Base-by-base conservation (phyloP, 2,329 filamentous ascomycete genomes). In the Microdochium trichocladiopsis region DNA sequence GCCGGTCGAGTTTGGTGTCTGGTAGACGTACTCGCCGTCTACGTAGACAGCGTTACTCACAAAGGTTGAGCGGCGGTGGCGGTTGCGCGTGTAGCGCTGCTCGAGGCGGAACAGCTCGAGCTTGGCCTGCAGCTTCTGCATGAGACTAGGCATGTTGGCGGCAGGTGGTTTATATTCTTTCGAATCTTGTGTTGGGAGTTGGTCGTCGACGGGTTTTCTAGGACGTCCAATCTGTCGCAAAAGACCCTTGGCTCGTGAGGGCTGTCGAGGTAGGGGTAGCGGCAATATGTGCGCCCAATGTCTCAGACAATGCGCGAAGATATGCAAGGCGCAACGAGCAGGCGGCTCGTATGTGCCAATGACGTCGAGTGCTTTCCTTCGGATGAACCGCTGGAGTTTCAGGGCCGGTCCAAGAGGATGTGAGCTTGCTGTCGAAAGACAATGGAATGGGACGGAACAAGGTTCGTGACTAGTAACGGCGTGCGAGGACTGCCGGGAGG, bases 31-130 rank as follows among this genome's bases (percentile, higher is more conserved):
- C 75, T 96, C 93, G 71, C 92, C 94, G 67, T 97, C 90, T 58
- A 96, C 88, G 71, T 97, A 97, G 68, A 89, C 81, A 25, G 91
- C 93, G 63, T 90, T 91, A 65, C 88, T 91, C 65, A 88, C 84
- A 69, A 95, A 96, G 55, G 89, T 94, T 51, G 86, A 92, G 68
- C 93, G 90, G 61, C 93, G 89, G 62, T 84, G 73, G 63, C 93
- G 90, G 67, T 90, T 87, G 64, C 88, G 88, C 50, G 92, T 95
- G 77, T 97, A 97, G 63, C 90, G 87, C 75, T 96, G 87, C 75
- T 97, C 93, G 60, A 97, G 86, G 49, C 91, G 89, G 78, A 95
- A 94, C 65, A 97, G 83, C 77, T 97, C 91, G 63, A 95, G 76
- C 77, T 88, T 83, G 55, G 81, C 78, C 61, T 84, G 78, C 66